phyloP scores from a whole-genome alignment of 768 basidiomycete genomes.

The Mycena kentingensis region DNA sequence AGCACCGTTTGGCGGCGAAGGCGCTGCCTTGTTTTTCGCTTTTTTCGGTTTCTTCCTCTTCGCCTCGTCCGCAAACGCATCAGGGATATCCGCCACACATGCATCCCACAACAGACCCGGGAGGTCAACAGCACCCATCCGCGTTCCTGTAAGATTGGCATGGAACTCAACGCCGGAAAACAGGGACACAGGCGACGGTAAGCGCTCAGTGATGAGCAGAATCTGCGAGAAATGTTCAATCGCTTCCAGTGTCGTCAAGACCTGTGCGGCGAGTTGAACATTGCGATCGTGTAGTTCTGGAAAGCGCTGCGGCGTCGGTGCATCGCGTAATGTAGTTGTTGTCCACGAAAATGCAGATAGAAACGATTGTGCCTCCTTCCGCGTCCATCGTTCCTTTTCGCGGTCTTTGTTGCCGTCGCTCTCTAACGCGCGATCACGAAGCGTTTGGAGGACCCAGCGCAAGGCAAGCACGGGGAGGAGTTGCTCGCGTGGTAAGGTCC shows the following conservation, averaged over 20 bases:
- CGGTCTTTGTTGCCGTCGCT: constrained; percentile 53
- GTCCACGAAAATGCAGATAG: constrained; percentile 51
- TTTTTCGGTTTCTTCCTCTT: constrained; percentile 45
- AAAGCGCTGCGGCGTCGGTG: constrained; percentile 18
- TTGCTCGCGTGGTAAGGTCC: constrained; percentile 46
- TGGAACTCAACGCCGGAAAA: constrained; percentile 70
- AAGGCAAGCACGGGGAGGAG: constrained; percentile 56
- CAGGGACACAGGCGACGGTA: constrained; percentile 46
- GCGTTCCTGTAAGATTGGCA: constrained; percentile 42
- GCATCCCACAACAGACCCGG: constrained; percentile 48
- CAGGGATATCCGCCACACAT: constrained; percentile 45
- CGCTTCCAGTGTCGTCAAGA: constrained; percentile 57
- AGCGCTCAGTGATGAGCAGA: constrained; percentile 52
- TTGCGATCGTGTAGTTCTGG: constrained; percentile 57
- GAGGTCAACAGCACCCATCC: constrained; percentile 27
- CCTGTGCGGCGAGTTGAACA: constrained; percentile 69
- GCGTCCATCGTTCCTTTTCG: constrained; percentile 71
- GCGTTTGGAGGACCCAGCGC: constrained; percentile 59
- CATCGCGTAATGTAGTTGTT: constrained; percentile 4
- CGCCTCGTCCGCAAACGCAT: constrained; percentile 50
- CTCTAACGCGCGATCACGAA: constrained; percentile 55
- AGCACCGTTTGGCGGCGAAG: constrained; percentile 23
- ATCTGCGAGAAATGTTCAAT: constrained; percentile 63
- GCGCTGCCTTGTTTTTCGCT: constrained; percentile 21
- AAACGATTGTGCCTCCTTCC: constrained; percentile 59